Evolutionary conservation across 331 rosid genomes (phyloP).

Genomic region (Phaseolus coccineus): DNA sequence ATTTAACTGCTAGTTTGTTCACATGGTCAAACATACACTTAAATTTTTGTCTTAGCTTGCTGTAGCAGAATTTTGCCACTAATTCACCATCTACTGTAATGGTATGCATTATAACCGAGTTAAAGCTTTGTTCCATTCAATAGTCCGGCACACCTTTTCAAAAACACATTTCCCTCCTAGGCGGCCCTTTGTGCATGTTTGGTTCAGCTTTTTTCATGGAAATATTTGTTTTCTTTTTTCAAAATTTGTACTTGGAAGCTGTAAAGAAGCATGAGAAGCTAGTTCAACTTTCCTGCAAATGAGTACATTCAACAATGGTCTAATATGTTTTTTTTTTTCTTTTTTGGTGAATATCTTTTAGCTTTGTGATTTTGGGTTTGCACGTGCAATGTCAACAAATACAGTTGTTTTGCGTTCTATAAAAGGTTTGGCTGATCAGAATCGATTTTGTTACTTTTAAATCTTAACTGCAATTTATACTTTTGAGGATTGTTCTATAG

Average conservation of each 20-base stretch:
- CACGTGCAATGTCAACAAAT: constrained; percentile 98
- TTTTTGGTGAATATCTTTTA: constrained; percentile 46
- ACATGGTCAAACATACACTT: constrained; percentile 16
- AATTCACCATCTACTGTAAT: not conserved
- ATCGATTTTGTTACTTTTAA: constrained; percentile 27
- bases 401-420: constrained; percentile 97
- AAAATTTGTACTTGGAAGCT: not conserved
- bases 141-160: not conserved
- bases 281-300: constrained; percentile 23
- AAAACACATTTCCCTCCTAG: constrained; percentile 7
- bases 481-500: constrained; percentile 9
- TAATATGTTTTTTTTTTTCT: constrained; percentile 32
- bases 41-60: not conserved
- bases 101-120: constrained; percentile 13
- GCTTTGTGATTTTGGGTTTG: constrained; percentile 99
- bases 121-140: not conserved
- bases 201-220: not conserved
- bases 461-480: constrained; percentile 16
- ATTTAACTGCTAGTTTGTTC: constrained; percentile 16
- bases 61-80: constrained; percentile 11
- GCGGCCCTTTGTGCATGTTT: not conserved
- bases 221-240: not conserved
- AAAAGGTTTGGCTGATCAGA: constrained; percentile 71
- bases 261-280: not conserved
- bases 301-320: constrained; percentile 23